A percentile compares a stretch with the other conserved stretches of the same genome.
Conservation (phyloP, 371 early-diverging fungal species). For the Chytridiales sp. region DNA sequence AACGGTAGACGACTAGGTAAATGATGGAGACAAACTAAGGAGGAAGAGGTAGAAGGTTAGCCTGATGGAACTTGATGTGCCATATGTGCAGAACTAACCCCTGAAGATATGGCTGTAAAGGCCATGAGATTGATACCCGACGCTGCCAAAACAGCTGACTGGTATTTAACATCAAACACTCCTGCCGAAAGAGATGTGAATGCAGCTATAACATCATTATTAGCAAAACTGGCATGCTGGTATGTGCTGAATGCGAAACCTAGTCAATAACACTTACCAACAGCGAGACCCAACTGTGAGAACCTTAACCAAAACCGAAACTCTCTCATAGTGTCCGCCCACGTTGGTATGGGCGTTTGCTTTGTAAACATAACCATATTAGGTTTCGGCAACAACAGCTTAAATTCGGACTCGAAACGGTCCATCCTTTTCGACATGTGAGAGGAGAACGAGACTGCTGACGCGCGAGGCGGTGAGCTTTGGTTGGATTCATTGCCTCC, state of each 20-base stretch:
- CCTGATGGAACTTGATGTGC: neutral
- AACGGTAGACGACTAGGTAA: conserved; percentile 46
- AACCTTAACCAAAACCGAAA: conserved; percentile 12
- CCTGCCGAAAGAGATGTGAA: conserved; percentile 38
- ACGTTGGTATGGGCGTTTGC: conserved; percentile 22
- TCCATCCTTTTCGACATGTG: too few species aligned
- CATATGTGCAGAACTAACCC: conserved; percentile 17
- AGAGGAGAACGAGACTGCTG: too few species aligned
- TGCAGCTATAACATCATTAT: conserved; percentile 17
- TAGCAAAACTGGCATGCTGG: neutral
- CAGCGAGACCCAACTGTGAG: conserved; percentile 15
- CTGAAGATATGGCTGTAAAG: conserved; percentile 36
- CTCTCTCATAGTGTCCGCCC: conserved; percentile 15
- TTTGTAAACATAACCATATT: conserved; percentile 20
- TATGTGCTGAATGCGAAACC: neutral
- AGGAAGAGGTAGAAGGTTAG: neutral
- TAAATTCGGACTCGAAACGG: too few species aligned
- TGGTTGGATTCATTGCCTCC: too few species aligned
- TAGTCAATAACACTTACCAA: conserved; percentile 5
- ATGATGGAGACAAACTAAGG: conserved; percentile 44
- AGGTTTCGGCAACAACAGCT: neutral
- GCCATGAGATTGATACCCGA: conserved; percentile 45
- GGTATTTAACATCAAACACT: conserved; percentile 38
- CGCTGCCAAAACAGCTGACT: conserved; percentile 29
- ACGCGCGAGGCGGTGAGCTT: too few species aligned